These are phyloP conservation scores for Penicillium bialowiezense DNA, from an alignment of 495 filamentous ascomycete species.

Conservation along the genomic window DNA sequence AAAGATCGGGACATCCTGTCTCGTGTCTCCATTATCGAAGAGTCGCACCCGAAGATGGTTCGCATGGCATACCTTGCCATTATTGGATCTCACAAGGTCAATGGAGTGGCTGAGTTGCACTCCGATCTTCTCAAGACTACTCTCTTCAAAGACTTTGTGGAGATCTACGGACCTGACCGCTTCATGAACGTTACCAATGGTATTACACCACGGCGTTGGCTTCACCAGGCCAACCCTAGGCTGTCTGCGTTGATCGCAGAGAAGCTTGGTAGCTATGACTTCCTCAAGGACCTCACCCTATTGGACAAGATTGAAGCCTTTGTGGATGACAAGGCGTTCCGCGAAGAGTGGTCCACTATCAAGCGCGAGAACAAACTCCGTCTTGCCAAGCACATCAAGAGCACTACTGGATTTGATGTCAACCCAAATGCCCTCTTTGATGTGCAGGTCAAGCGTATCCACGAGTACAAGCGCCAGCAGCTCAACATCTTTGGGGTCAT, in stretches of 20 bases:
- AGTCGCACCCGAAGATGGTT: slow-evolving; percentile 95
- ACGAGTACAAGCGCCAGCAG: slow-evolving; percentile 99
- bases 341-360: slow-evolving; percentile 87
- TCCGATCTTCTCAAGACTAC: slow-evolving; percentile 96
- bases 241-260: slow-evolving; percentile 88
- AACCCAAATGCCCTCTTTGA: slow-evolving; percentile 90
- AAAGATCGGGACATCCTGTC: slow-evolving; percentile 80
- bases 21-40: slow-evolving; percentile 93
- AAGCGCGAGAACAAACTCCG: slow-evolving; percentile 77
- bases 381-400: slow-evolving; percentile 86
- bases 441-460: slow-evolving; percentile 97
- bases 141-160: slow-evolving; percentile 98
- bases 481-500: slow-evolving; percentile 99
- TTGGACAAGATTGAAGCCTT: slow-evolving; percentile 78
- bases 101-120: slow-evolving; percentile 95
- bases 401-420: slow-evolving; percentile 71
- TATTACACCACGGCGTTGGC: slow-evolving; percentile 91
- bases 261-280: slow-evolving; percentile 78
- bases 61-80: slow-evolving; percentile 95
- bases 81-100: slow-evolving; percentile 98
- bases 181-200: slow-evolving; percentile 99
- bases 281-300: slow-evolving; percentile 82
- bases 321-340: slow-evolving; percentile 83
- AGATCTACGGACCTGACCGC: slow-evolving; percentile 89
- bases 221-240: slow-evolving; percentile 94